Base-by-base conservation (phyloP, 768 basidiomycete species). In the Xanthoconium stramineum region DNA sequence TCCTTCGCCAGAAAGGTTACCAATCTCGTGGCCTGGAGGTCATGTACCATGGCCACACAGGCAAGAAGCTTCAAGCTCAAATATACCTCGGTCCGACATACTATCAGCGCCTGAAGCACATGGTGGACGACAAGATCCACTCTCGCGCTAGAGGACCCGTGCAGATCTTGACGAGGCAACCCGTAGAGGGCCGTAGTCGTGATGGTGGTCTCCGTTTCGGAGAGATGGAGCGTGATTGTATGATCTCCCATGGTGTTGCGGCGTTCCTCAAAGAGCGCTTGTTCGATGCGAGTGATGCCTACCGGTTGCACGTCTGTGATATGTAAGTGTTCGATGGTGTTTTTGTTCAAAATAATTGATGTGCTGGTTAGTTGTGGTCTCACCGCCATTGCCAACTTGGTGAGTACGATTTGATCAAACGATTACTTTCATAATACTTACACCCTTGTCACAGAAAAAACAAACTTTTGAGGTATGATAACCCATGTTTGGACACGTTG, bases 201-300 rank as follows among this genome's bases (percentile, higher is more conserved):
- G 97, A 98, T 68, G 97, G 97, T 79, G 97, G 97, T 73, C 76
- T 99, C 60, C 94, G 97, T 67, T 99, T 99, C 80, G 97, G 97
- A 80, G 97, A 99, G 82, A 99, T 99, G 97, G 97, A 99, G 70
- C 91, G 94, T 72, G 96, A 98, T 83, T 98, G 97, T 72, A 99
- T 99, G 97, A 96, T 99, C 58, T 97, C 97, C 24, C 97, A 99
- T 77, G 97, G 97, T 70, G 94, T 98, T 61, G 96, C 97, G 45
- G 93, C 85, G 2, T 98, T 98, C 85, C 74, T 98, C 74, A 98
- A 98, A 75, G 97, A 98, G 76, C 88, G 97, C 55, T 78, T 98
- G 71, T 94, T 94, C 64, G 92, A 94, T 69, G 93, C 91, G 32
- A 91, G 89, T 68, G 88, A 94, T 70, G 92, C 91, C 11, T 96